Base-by-base conservation (phyloP, 192 early-diverging fungal genomes). In the Pilobolus umbonatus region DNA sequence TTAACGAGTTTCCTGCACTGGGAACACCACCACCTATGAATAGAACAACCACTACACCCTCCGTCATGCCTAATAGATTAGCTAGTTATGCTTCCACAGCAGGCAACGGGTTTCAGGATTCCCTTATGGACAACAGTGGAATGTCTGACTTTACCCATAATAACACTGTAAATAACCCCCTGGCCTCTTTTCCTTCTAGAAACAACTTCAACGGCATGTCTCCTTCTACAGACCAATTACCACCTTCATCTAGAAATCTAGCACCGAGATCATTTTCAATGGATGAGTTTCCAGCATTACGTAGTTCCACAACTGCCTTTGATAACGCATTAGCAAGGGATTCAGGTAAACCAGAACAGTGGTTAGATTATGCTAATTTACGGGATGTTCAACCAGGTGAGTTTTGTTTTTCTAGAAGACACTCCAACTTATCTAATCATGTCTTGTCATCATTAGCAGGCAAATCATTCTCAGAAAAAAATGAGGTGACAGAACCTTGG, bases 221-320 rank as follows among this genome's bases (percentile, higher is more conserved):
- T 21, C 26, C 58, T 60, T 46, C 12, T 26, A n/a, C 19, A 28
- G n/a, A 12, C 14, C 15, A 42, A 42, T 42, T 42, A 42, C 39
- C 49, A 21, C 36, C 60, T 34, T 14, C 60, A 22, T 19, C 39
- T 40, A 34, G 53, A 39, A 45, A 32, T 31, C 17, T 55, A 26
- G 56, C 38, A 49, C 62, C 55, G 61, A 55, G 67, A 53, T 47
- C 67, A 21, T 69, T 69, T 44, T 57, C 67, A 17, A 57, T 63
- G 34, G 67, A 69, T 43, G 67, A 69, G 29, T 69, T 69, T 48
- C 67, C 67, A 48, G 67, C 67, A 28, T 31, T 69, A 15, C 57
- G 50, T 58, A 63, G 61, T 53, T 53, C 44, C 4, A 49, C 45
- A 15, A 63, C 49, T 5, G 21, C 55, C 17, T 59, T 54, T 43